Evolutionary conservation across 2,329 filamentous ascomycete genomes (phyloP), one percentile per base, ranked within the genome.

Genomic region (Thielaviopsis punctulata): DNA sequence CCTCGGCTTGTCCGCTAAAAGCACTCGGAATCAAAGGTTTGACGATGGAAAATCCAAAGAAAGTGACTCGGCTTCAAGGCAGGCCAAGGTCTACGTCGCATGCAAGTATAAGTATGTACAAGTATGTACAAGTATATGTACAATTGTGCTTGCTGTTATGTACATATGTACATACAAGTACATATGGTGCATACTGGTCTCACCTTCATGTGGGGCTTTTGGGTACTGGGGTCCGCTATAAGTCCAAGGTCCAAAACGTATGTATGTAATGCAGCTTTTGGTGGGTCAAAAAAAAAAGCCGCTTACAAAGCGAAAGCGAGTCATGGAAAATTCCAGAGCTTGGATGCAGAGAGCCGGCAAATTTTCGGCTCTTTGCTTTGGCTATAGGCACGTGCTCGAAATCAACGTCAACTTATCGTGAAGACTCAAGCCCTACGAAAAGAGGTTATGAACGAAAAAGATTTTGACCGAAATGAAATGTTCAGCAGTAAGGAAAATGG

Each of bases 301-400:
- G 49, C 49, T 55, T 27, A 55, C 53, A 52, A 55, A 55, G 46
- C 53, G 5, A 25, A 30, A 2, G 9, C 13, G 22, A 24, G 18
- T 12, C 49, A 36, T 55, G 52, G 49, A 56, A 57, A 43, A 52
- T 45, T 33, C 55, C 60, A 52, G 64, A 65, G 53, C 25, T 58
- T 41, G n/a, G 12, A n/a, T 36, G 7, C 36, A 19, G 5, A 9
- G 1, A 18, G 36, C 8, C 36, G 36, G 36, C 19, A 41, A n/a
- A 41, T 41, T 8, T 18, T 41, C 36, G 36, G 36, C n/a, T 41
- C 19, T n/a, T 18, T 9, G 5, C 9, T 4, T n/a, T 18, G 3
- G 5, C 9, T 4, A 7, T 41, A 41, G n/a, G 36, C 36, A 41
- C 36, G 36, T 41, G 36, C 36, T 41, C n/a, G 13, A 19, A 19